Evolutionary conservation across 2,329 filamentous ascomycete genomes (phyloP), one percentile per base, ranked within the genome.

Genomic region (Sporothrix protearum): DNA sequence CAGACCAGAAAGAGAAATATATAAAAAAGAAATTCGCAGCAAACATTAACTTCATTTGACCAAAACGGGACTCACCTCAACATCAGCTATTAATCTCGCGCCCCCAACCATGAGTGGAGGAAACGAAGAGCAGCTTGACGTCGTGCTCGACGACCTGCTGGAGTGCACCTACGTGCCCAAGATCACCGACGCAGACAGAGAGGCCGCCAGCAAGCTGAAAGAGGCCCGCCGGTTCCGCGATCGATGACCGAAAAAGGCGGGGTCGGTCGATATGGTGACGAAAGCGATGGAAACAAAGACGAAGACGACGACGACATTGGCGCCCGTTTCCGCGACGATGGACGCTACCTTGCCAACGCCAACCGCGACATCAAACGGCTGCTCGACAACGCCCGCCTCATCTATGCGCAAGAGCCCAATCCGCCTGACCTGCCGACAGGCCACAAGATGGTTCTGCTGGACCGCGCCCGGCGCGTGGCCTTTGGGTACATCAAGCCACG

Each of bases 391-490:
- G 45, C n/a, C 3, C n/a, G 30, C 22, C 22, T 1, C 33, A 7
- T 73, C 14, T 28, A 70, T 3, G 49, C 57, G 30, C 16, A 64
- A 1, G 5, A 33, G 3, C 36, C 69, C 36, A 25, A 59, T 14
- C 47, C 51, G 22, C 53, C 64, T 28, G 55, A 67, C 67, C 61
- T 71, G 33, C 19, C 14, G 19, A 61, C 28, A 3, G 73, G 70
- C n/a, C 70, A n/a, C 59, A 42, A 67, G 36, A 45, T 70, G 36
- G 30, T 75, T 61, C 45, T 68, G 30, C 69, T 76, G 16, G 75
- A 76, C 72, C 73, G 75, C 2, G 64, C 71, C 1, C 74, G 75
- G 0, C 74, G 75, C 12, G 25, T 74, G 7, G 71, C 71, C n/a
- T 69, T 76, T 30, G 70, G 73, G 42, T 63, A 72, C 28, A 30